Conservation (phyloP, 192 early-diverging fungal species). For the Coemansia sp. region DNA sequence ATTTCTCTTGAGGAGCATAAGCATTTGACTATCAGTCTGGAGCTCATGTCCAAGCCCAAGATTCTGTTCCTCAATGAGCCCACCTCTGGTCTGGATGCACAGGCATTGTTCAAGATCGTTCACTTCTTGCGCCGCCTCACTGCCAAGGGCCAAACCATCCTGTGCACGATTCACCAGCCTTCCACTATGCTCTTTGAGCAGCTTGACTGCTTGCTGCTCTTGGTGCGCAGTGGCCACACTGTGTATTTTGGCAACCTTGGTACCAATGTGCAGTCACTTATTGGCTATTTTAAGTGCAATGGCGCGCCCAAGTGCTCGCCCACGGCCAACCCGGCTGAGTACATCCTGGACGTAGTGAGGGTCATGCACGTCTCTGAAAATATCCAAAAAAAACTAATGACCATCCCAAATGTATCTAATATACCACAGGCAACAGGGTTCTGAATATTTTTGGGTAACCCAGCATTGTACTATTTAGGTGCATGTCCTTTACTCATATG, state of each 20-base stretch:
- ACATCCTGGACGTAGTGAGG: no score
- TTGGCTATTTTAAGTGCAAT: constrained; percentile 70
- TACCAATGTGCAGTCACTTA: constrained; percentile 59
- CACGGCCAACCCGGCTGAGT: no score
- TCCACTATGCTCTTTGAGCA: constrained; percentile 79
- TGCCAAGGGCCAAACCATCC: constrained; percentile 65
- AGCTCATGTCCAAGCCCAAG: constrained; percentile 79
- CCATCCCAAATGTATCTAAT: no score
- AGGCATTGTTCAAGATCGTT: constrained; percentile 72
- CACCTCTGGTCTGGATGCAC: constrained; percentile 79
- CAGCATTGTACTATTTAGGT: no score
- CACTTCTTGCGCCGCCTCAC: constrained; percentile 69
- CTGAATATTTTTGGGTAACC: no score
- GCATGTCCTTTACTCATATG: no score
- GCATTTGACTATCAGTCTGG: constrained; percentile 79
- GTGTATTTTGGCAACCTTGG: constrained; percentile 84
- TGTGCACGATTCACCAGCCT: constrained; percentile 87
- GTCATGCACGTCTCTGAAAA: no score
- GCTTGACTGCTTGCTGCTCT: constrained; percentile 81
- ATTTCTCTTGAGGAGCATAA: constrained; percentile 88
- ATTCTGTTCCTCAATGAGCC: constrained; percentile 89
- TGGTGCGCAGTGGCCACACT: constrained; percentile 73
- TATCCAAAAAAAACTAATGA: no score
- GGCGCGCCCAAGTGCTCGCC: constrained; percentile 66
- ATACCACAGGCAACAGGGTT: no score